These are phyloP conservation scores for Fusarium phyllophilum DNA, from an alignment of 2,329 filamentous ascomycete species.

Conservation along the genomic window DNA sequence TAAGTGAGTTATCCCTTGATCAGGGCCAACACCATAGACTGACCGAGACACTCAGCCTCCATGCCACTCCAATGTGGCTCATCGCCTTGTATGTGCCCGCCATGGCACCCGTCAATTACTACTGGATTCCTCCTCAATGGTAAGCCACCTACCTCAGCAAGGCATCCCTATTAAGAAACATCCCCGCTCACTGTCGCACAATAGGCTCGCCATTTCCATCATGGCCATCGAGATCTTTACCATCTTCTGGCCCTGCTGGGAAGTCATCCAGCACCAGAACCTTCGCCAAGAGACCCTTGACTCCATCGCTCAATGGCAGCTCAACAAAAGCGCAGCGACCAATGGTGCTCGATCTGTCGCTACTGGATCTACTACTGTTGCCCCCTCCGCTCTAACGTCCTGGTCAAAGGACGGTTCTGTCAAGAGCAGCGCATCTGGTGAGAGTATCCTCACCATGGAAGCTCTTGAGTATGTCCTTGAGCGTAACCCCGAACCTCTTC, in stretches of 20 bases:
- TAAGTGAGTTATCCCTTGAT: conserved; percentile 49
- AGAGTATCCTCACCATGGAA: conserved; percentile 50
- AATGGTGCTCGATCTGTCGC: conserved; percentile 48
- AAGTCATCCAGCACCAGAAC: conserved; percentile 60
- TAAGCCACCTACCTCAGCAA: conserved; percentile 47
- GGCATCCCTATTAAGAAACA: neutral
- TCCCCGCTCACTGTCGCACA: conserved; percentile 29
- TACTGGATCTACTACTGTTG: conserved; percentile 48
- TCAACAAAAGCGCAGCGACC: conserved; percentile 49
- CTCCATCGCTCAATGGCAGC: conserved; percentile 60
- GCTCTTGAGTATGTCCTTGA: conserved; percentile 65
- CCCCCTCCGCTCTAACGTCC: conserved; percentile 51
- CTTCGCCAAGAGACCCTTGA: conserved; percentile 60
- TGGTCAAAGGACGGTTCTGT: conserved; percentile 50
- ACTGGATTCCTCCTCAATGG: conserved; percentile 71
- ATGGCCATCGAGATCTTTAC: conserved; percentile 71
- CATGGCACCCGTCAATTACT: conserved; percentile 63
- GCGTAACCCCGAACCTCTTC: conserved; percentile 67
- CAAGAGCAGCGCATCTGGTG: conserved; percentile 47
- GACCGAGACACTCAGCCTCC: conserved; percentile 57
- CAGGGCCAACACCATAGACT: neutral
- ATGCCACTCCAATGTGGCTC: conserved; percentile 75
- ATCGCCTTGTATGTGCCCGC: conserved; percentile 64
- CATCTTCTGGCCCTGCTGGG: conserved; percentile 70
- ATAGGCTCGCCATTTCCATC: conserved; percentile 68